These are phyloP conservation scores for Prosopis cineraria DNA, from an alignment of 306 rosid species.

Conservation along the genomic window DNA sequence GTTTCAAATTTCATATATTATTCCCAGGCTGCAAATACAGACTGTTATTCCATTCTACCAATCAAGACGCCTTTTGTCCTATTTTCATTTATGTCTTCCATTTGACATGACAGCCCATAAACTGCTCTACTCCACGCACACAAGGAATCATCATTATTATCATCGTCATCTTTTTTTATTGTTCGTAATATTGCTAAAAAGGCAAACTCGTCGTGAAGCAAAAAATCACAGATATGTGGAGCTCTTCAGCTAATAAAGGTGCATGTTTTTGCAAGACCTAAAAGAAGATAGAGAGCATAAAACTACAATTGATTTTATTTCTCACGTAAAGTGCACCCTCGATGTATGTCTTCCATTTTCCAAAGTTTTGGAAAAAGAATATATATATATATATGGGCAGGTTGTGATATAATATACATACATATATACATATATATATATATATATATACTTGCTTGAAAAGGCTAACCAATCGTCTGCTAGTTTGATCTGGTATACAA, in stretches of 20 bases:
- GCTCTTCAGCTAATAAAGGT: neutral
- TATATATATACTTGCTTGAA: conserved; percentile 22
- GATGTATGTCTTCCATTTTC: conserved; percentile 24
- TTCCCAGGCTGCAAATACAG: conserved; percentile 33
- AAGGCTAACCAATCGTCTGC: conserved; percentile 31
- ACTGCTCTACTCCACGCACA: neutral
- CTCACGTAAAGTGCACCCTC: neutral
- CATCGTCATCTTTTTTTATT: neutral
- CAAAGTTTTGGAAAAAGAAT: conserved; percentile 29
- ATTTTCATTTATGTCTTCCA: conserved; percentile 32
- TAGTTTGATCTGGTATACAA: conserved; percentile 22
- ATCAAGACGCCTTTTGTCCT: conserved; percentile 32
- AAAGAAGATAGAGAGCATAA: neutral
- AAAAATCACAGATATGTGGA: neutral
- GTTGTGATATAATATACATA: neutral
- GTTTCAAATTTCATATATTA: conserved; percentile 10
- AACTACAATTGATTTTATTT: neutral
- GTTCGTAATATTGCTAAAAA: neutral
- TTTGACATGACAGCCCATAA: conserved; percentile 30
- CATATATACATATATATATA: too few relatives aligned
- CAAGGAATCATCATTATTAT: conserved; percentile 1
- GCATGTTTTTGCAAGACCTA: neutral
- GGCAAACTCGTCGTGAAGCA: neutral
- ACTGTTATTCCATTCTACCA: conserved; percentile 39
- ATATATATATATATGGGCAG: conserved; percentile 33